Conservation (phyloP, 495 filamentous ascomycete species). For the Saxophila tyrrhenica region DNA sequence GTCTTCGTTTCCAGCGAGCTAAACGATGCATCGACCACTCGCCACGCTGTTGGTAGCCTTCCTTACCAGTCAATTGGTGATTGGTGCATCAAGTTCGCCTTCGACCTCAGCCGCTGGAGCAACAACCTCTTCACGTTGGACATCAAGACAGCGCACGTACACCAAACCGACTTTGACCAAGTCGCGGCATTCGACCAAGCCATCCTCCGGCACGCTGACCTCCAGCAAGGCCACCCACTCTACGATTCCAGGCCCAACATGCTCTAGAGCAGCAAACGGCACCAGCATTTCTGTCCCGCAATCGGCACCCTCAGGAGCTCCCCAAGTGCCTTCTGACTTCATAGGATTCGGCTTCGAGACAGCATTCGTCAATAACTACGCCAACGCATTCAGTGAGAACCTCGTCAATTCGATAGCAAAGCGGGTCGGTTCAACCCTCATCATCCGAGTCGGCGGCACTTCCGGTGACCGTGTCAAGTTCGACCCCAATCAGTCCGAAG, state of each 20-base stretch:
- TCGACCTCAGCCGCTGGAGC: not conserved
- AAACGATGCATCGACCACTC: not conserved
- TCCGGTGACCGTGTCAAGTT: conserved; percentile 16
- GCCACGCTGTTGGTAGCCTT: not conserved
- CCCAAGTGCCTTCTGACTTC: conserved; percentile 21
- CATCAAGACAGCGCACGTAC: no score
- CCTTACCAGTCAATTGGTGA: not conserved
- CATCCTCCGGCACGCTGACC: no score
- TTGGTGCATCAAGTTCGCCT: not conserved
- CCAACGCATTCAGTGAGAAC: conserved; percentile 20
- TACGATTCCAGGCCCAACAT: not conserved
- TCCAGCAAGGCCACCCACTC: no score
- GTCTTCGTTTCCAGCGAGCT: no score
- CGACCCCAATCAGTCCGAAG: conserved; percentile 10
- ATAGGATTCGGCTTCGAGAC: conserved; percentile 24
- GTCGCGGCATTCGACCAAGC: no score
- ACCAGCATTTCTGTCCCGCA: not conserved
- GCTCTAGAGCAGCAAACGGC: not conserved
- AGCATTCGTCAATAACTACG: conserved; percentile 13
- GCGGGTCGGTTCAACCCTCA: conserved; percentile 15
- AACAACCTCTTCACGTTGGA: no score
- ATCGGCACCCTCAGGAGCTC: not conserved
- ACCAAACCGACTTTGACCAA: not conserved
- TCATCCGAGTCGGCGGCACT: conserved; percentile 24
- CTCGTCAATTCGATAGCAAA: conserved; percentile 16